These are phyloP conservation scores for Lactuca saligna DNA, from an alignment of 129 eudicot species.

Conservation along the genomic window DNA sequence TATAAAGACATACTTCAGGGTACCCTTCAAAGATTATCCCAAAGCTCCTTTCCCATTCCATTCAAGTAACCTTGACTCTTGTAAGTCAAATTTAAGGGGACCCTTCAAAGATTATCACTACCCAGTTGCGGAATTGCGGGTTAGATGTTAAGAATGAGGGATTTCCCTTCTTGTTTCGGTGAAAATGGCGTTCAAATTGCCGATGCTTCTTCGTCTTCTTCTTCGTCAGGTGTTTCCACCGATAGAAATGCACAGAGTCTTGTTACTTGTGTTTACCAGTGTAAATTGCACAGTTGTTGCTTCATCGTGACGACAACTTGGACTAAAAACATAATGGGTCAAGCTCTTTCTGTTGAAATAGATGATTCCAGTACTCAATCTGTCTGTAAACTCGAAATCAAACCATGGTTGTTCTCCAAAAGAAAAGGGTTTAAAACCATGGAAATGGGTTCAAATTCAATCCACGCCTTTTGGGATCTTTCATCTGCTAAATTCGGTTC, in stretches of 20 bases:
- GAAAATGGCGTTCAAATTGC: conserved; percentile 78
- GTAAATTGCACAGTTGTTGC: conserved; percentile 37
- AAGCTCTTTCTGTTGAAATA: conserved; percentile 48
- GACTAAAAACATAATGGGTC: conserved; percentile 72
- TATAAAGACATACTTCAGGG: too few species aligned
- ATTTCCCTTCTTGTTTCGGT: conserved; percentile 78
- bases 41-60: not conserved
- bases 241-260: conserved; percentile 56
- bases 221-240: conserved; percentile 37
- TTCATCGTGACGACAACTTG: conserved; percentile 60
- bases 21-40: conserved; percentile 1
- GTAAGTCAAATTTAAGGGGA: not conserved
- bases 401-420: conserved; percentile 59
- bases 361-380: conserved; percentile 36
- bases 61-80: not conserved
- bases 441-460: conserved; percentile 33
- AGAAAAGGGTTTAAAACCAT: conserved; percentile 46
- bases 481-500: conserved; percentile 57
- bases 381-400: conserved; percentile 54
- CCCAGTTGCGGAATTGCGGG: conserved; percentile 6
- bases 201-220: conserved; percentile 55
- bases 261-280: conserved; percentile 63
- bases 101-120: conserved; percentile 9
- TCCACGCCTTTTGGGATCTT: conserved; percentile 56
- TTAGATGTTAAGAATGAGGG: conserved; percentile 44